Percentiles rank a stretch among this genome's conserved stretches.
Conservation (phyloP, 139 green algal genomes). For the Chlamydomonas schloesseri region DNA sequence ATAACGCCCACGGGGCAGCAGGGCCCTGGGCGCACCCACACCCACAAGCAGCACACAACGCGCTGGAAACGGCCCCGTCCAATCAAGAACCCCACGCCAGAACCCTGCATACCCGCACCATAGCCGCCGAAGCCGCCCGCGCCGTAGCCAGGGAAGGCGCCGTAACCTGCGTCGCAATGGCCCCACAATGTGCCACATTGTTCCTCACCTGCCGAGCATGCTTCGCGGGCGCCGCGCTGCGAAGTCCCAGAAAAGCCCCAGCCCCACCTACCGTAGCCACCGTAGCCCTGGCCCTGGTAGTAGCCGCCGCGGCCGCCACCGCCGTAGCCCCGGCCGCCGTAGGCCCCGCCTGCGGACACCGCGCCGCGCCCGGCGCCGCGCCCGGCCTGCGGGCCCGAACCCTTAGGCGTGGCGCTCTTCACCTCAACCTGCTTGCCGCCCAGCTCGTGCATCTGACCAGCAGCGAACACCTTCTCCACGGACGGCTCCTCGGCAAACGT, state of each 20-base stretch:
- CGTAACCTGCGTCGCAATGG: not conserved
- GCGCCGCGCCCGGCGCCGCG: constrained; percentile 2
- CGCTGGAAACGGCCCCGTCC: too few species aligned
- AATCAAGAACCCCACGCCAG: too few species aligned
- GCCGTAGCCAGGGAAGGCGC: constrained; percentile 28
- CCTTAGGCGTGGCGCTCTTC: constrained; percentile 85
- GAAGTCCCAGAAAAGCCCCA: too few species aligned
- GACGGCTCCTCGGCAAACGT: constrained; percentile 83
- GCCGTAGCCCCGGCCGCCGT: constrained; percentile 13
- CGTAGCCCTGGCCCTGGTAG: not conserved
- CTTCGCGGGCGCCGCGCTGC: not conserved
- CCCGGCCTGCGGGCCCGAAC: constrained; percentile 60
- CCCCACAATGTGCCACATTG: too few species aligned
- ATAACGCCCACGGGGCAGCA: too few species aligned
- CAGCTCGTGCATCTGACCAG: constrained; percentile 80
- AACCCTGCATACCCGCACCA: constrained; percentile 13
- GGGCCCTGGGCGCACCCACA: too few species aligned
- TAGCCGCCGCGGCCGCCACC: not conserved
- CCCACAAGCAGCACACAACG: too few species aligned
- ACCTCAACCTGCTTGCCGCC: constrained; percentile 85
- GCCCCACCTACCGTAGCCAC: constrained; percentile 24
- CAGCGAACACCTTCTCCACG: constrained; percentile 75
- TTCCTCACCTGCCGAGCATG: not conserved
- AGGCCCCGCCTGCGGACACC: not conserved
- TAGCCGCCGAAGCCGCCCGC: constrained; percentile 14